A percentile compares a stretch with the other conserved stretches of the same genome.
These are phyloP conservation scores for Grigorovia yakushimaensis DNA, from an alignment of 805 yeast genomes.

Conservation along the genomic window DNA sequence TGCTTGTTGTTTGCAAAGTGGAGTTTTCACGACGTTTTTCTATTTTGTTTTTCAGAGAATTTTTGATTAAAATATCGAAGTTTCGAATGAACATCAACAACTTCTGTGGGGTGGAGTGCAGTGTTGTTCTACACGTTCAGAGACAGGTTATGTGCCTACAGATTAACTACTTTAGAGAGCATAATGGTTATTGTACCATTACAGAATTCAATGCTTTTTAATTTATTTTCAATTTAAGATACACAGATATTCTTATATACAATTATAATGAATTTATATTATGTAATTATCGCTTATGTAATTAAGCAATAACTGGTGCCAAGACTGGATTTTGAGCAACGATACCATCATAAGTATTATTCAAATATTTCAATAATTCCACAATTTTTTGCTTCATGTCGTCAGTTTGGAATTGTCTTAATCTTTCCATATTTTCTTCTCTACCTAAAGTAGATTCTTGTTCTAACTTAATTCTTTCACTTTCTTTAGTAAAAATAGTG, in stretches of 20 bases:
- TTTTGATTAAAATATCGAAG: background rate
- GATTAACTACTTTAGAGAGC: too few species aligned
- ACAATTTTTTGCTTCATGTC: conserved; percentile 57
- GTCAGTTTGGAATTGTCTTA: conserved; percentile 67
- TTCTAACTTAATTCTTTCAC: conserved; percentile 58
- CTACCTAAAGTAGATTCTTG: conserved; percentile 75
- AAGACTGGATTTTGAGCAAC: conserved; percentile 39
- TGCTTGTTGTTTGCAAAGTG: too few species aligned
- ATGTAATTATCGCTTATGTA: background rate
- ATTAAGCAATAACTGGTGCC: conserved; percentile 29
- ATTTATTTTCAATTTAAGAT: background rate
- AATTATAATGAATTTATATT: background rate
- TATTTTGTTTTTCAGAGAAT: background rate
- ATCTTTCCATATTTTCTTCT: conserved; percentile 69
- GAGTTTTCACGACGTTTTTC: background rate
- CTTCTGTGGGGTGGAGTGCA: too few species aligned
- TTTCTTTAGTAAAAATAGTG: conserved; percentile 62
- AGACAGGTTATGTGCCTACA: too few species aligned
- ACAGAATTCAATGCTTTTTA: background rate
- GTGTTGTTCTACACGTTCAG: too few species aligned
- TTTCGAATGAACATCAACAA: background rate
- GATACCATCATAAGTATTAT: conserved; percentile 52
- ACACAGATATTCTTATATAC: background rate
- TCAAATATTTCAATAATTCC: conserved; percentile 63
- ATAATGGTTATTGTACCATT: too few species aligned